Evolutionary conservation across 2,329 filamentous ascomycete genomes (phyloP).

Genomic region (Fusarium lyarnte): DNA sequence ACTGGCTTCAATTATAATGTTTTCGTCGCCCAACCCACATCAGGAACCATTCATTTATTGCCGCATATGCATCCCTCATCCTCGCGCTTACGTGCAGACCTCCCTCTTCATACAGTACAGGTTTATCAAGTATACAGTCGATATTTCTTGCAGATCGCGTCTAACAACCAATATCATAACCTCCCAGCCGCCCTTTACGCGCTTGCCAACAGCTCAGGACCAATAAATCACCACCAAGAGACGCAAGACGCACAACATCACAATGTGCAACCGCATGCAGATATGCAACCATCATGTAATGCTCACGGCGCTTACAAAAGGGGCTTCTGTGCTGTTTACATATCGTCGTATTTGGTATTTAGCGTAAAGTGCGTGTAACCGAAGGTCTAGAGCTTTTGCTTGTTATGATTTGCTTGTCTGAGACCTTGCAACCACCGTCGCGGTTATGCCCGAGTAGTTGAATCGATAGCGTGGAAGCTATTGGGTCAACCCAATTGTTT

Average conservation of each 20-base stretch:
- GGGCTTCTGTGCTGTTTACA: neutral
- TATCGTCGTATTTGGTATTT: neutral
- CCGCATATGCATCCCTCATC: constrained; percentile 19
- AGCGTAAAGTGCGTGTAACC: constrained; percentile 15
- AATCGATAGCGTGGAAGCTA: neutral
- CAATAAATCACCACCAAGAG: constrained; percentile 3
- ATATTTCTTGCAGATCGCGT: constrained; percentile 27
- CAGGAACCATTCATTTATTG: neutral
- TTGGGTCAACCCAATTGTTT: neutral
- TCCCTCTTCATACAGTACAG: neutral
- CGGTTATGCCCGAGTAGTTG: constrained; percentile 20
- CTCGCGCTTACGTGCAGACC: constrained; percentile 11
- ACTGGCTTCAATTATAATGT: neutral
- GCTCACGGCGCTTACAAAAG: constrained; percentile 21
- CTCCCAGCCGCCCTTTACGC: constrained; percentile 34
- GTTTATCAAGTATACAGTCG: neutral
- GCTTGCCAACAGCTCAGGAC: constrained; percentile 24
- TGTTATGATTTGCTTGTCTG: constrained; percentile 26
- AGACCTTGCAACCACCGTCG: constrained; percentile 16
- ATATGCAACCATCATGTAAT: constrained; percentile 11
- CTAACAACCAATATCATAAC: constrained; percentile 19
- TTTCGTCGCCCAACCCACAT: neutral
- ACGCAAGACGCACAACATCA: constrained; percentile 5
- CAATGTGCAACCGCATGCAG: constrained; percentile 15
- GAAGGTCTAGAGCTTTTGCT: constrained; percentile 12